Conservation (phyloP, 495 filamentous ascomycete species). For the Hypoxylon crocopeplum region DNA sequence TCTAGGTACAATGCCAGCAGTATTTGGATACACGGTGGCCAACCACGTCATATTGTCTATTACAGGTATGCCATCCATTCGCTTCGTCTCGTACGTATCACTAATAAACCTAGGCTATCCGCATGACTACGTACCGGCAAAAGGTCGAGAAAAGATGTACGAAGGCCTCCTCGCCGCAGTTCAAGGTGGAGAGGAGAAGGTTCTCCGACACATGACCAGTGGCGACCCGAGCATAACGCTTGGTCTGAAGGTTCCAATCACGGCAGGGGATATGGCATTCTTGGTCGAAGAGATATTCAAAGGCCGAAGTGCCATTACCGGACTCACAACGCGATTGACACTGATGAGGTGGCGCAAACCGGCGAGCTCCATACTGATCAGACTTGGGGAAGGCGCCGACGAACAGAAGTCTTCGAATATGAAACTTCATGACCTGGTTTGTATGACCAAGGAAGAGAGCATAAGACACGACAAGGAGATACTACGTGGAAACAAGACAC, state of each 20-base stretch:
- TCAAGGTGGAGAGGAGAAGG: slow-evolving; percentile 77
- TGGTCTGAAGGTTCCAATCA: slow-evolving; percentile 80
- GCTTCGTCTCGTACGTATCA: not conserved
- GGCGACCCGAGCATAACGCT: slow-evolving; percentile 62
- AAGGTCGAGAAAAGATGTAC: slow-evolving; percentile 87
- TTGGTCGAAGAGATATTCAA: slow-evolving; percentile 88
- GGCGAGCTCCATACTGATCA: slow-evolving; percentile 48
- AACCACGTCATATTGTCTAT: slow-evolving; percentile 90
- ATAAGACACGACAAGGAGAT: slow-evolving; percentile 79
- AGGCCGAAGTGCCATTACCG: slow-evolving; percentile 83
- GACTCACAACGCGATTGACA: slow-evolving; percentile 75
- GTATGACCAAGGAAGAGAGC: slow-evolving; percentile 97
- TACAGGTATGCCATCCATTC: slow-evolving; percentile 49
- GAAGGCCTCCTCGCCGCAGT: slow-evolving; percentile 76
- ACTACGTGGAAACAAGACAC: slow-evolving; percentile 69
- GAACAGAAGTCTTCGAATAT: slow-evolving; percentile 75
- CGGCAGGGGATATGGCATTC: slow-evolving; percentile 79
- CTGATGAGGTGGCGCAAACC: slow-evolving; percentile 77
- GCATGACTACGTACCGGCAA: slow-evolving; percentile 79
- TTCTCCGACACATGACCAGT: slow-evolving; percentile 59
- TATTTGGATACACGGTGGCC: slow-evolving; percentile 89
- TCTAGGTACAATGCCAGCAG: slow-evolving; percentile 93
- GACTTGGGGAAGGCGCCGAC: slow-evolving; percentile 62
- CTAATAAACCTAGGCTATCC: slow-evolving; percentile 68
- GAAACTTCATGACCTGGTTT: slow-evolving; percentile 75